Evolutionary conservation across 805 yeast genomes (phyloP), one percentile per base, ranked within the genome.

Genomic region (Blastobotrys terrestris): DNA sequence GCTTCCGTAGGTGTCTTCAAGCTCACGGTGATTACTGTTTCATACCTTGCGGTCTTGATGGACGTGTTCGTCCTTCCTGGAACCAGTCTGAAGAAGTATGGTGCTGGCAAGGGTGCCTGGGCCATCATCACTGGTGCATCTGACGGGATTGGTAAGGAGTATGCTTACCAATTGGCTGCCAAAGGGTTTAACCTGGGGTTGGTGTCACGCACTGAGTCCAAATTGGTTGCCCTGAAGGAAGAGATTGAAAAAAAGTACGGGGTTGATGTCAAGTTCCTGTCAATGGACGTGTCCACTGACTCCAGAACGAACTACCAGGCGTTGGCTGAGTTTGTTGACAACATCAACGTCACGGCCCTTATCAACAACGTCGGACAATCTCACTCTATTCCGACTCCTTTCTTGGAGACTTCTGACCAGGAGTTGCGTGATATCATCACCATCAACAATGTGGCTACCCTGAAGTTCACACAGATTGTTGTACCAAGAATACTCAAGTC

Each of bases 51-150:
- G 1, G 62, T 87, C 55, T 41, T 87, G n/a, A 60, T 74, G 18
- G 91, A 86, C 57, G 67, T 84, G 48, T 85, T 81, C 63, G 54
- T 87, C 40, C 56, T 58, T 21, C 72, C 85, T 35, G 89, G 92
- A 31, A 51, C 55, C 20, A 49, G 46, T 50, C 84, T 77, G 63
- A 63, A 67, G 43, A 83, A 80, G 65, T 90, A 90, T 64, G 96
- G 97, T n/a, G 47, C 48, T 46, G 55, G 49, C 13, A 69, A 71
- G 49, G 85, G 85, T 22, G 75, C 79, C 42, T 94, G 97, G 92
- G 97, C 97, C n/a, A 86, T 94, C 31, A 79, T 94, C 15, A 94
- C 99, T 4, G 99, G 99, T 54, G 95, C 97, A 2, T 88, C 97
- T 47, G 98, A 94, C 67, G 99, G 99, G 39, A 85, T 94, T 64